Percentiles rank a stretch among this genome's conserved stretches.
Conservation (phyloP, 345 rosid genomes). For the Lepidium didymum region DNA sequence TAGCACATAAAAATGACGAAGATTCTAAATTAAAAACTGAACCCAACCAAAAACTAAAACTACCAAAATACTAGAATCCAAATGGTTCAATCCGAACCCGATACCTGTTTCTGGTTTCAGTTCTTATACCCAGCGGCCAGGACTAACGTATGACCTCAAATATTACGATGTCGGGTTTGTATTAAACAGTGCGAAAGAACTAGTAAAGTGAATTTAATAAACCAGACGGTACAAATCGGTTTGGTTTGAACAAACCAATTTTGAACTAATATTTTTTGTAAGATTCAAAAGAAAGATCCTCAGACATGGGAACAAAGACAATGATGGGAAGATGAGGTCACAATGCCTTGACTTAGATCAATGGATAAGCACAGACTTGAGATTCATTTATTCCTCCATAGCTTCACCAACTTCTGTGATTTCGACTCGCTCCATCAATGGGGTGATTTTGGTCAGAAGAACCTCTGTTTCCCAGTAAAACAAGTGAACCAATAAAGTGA, state of each 20-base stretch:
- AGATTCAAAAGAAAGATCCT: slow-evolving; percentile 1
- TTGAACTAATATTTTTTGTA: neutral
- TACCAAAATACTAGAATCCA: too few relatives aligned
- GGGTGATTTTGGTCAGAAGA: slow-evolving; percentile 57
- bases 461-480: slow-evolving; percentile 36
- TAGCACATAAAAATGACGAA: too few relatives aligned
- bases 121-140: too few relatives aligned
- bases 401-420: slow-evolving; percentile 51
- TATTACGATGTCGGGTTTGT: neutral
- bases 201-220: neutral
- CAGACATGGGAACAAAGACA: neutral
- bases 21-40: too few relatives aligned
- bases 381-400: slow-evolving; percentile 57
- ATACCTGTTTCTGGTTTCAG: too few relatives aligned
- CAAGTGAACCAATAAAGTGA: neutral
- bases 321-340: neutral
- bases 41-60: too few relatives aligned
- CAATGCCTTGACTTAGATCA: neutral
- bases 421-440: slow-evolving; percentile 47
- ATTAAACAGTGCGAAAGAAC: neutral
- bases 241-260: neutral
- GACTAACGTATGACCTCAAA: neutral
- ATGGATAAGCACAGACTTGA: neutral
- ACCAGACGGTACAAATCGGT: neutral
- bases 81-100: too few relatives aligned